Conservation (phyloP, 1,284 basidiomycete species). For the Rhodotorula sp. region DNA sequence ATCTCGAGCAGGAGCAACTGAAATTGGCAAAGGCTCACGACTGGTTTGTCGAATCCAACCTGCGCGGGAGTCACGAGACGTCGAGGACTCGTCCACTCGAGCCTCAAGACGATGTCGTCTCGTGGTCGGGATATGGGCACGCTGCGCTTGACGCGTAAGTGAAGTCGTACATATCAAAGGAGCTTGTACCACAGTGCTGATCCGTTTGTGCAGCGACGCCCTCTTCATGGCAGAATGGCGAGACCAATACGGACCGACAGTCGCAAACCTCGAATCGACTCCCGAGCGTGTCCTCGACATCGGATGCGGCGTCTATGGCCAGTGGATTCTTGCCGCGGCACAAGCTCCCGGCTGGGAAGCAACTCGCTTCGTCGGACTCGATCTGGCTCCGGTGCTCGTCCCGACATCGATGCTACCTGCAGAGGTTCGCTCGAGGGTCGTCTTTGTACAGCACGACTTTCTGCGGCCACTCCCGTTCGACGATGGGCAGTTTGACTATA, state of each 20-base stretch:
- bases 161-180: background rate
- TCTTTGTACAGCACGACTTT: background rate
- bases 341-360: background rate
- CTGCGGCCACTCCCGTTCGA: background rate
- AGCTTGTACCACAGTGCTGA: background rate
- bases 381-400: constrained; percentile 1
- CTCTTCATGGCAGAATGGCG: background rate
- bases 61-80: background rate
- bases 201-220: background rate
- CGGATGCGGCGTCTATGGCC: constrained; percentile 1
- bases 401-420: background rate
- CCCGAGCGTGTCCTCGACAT: constrained; percentile 2
- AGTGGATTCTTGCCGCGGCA: constrained; percentile 1
- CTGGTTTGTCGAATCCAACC: background rate
- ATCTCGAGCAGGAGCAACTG: no score
- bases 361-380: constrained; percentile 6
- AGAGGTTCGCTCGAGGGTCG: background rate
- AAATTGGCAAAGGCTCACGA: background rate
- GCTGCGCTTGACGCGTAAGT: background rate
- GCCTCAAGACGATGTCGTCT: constrained; percentile 36
- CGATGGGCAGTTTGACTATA: constrained; percentile 1
- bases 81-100: background rate
- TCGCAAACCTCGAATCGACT: background rate
- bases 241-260: background rate
- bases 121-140: background rate